Conservation (phyloP, 257 asterid genomes). For the Knoxia roxburghii region DNA sequence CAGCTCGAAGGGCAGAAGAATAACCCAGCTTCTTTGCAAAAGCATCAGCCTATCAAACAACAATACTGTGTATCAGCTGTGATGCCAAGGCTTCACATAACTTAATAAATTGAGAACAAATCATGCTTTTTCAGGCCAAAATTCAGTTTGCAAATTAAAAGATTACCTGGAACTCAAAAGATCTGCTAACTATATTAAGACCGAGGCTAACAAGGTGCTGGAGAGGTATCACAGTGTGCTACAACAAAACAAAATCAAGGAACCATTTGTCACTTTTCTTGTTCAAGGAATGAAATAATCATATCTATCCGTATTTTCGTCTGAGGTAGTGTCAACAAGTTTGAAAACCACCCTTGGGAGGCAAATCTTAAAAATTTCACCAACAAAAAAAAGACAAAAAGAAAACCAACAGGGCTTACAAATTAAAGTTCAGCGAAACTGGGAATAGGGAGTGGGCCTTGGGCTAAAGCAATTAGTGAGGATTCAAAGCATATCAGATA, state of each 20-base stretch:
- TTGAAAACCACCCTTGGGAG: too few species aligned
- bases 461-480: too few species aligned
- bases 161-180: conserved; percentile 94
- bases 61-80: conserved; percentile 9
- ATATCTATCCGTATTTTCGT: not conserved
- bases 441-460: too few species aligned
- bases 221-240: conserved; percentile 95
- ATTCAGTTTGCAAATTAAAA: conserved; percentile 5
- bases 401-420: too few species aligned
- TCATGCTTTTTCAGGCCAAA: not conserved
- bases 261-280: conserved; percentile 1
- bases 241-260: conserved; percentile 30
- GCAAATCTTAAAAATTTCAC: too few species aligned
- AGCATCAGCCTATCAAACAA: conserved; percentile 74
- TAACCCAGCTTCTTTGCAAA: conserved; percentile 93
- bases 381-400: too few species aligned
- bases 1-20: conserved; percentile 73
- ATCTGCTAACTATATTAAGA: conserved; percentile 89
- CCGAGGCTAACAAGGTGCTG: conserved; percentile 86
- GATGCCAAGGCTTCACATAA: not conserved
- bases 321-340: too few species aligned
- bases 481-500: too few species aligned
- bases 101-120: not conserved
- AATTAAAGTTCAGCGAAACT: too few species aligned
- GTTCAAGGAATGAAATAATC: not conserved